These are phyloP conservation scores for Annona squamosa DNA, from an alignment of 164 flowering plant species.

Conservation along the genomic window DNA sequence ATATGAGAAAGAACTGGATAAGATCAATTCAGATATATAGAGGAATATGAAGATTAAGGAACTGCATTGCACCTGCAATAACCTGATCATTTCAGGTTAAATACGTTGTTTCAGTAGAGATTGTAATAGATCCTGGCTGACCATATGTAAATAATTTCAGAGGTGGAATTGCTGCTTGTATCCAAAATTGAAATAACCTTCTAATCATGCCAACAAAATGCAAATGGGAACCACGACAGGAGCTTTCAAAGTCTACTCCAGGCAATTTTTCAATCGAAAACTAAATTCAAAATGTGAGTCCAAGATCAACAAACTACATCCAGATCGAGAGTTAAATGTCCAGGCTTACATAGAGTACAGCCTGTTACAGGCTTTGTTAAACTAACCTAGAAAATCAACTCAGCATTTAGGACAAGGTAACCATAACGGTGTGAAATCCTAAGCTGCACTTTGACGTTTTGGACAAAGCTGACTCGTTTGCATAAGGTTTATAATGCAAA, in stretches of 20 bases:
- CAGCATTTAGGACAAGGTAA: neutral
- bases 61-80: slow-evolving; percentile 67
- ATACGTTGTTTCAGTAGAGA: neutral
- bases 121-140: neutral
- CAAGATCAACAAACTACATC: neutral
- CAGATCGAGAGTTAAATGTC: neutral
- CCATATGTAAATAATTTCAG: no score
- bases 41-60: slow-evolving; percentile 58
- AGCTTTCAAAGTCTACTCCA: neutral
- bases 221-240: neutral
- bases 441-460: neutral
- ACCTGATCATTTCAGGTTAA: slow-evolving; percentile 47
- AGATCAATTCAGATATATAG: slow-evolving; percentile 80
- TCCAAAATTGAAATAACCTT: neutral
- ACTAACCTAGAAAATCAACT: neutral
- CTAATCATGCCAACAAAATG: neutral
- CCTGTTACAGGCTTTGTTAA: neutral
- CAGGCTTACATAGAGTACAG: neutral
- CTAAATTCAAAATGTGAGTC: neutral
- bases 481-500: no score
- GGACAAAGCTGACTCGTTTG: neutral
- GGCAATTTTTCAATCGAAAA: neutral
- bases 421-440: neutral
- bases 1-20: slow-evolving; percentile 54
- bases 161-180: neutral